phyloP scores from a whole-genome alignment of 345 rosid species.

The Eutrema yunnanense region DNA sequence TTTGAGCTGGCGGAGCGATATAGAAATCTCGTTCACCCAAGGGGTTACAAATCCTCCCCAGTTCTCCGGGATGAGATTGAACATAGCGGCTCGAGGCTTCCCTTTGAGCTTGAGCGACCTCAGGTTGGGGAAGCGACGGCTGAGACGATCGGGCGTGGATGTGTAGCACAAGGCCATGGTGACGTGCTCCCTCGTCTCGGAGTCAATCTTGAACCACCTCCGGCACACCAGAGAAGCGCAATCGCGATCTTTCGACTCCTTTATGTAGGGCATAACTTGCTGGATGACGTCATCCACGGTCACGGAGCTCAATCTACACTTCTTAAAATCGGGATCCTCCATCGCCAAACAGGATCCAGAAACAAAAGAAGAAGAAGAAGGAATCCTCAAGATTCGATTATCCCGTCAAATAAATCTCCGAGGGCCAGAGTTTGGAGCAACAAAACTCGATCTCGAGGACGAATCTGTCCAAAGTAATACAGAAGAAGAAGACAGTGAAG shows the following conservation, averaged over 20 bases:
- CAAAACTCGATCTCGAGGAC: neutral
- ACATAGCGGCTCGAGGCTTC: conserved; percentile 94
- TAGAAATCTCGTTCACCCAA: conserved; percentile 60
- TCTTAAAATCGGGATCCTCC: conserved; percentile 39
- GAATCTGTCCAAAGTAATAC: neutral
- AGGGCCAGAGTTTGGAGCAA: neutral
- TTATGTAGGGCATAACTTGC: conserved; percentile 61
- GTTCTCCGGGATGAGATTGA: conserved; percentile 81
- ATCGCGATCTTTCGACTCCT: conserved; percentile 68
- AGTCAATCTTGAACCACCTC: conserved; percentile 70
- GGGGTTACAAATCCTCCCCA: conserved; percentile 90
- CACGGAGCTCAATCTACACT: conserved; percentile 14
- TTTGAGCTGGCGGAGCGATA: conserved; percentile 47
- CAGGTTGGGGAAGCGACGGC: conserved; percentile 50
- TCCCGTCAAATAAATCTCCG: neutral
- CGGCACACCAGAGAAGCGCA: conserved; percentile 73
- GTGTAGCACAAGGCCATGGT: conserved; percentile 83
- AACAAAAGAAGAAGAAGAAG: neutral
- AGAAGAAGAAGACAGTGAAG: neutral
- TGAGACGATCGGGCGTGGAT: conserved; percentile 58
- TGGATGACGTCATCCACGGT: conserved; percentile 54
- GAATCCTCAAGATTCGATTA: neutral
- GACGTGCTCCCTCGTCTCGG: conserved; percentile 70
- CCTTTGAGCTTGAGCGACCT: conserved; percentile 88
- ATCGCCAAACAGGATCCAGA: neutral